These are phyloP conservation scores for Trametes sanguinea DNA, from an alignment of 768 basidiomycete species.

Conservation along the genomic window DNA sequence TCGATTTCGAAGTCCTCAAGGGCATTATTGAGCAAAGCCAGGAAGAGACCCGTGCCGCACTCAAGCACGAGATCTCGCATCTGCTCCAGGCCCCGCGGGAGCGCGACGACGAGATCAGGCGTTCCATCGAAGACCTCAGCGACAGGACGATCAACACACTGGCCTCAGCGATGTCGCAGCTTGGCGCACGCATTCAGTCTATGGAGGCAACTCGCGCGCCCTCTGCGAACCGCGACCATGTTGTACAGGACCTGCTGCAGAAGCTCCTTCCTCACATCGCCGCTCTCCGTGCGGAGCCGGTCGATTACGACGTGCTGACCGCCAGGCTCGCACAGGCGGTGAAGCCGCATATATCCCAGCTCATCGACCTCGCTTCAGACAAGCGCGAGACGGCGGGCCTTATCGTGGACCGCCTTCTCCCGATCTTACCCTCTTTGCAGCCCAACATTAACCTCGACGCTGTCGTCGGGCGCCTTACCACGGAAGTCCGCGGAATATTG, in stretches of 20 bases:
- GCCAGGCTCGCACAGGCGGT: slow-evolving; percentile 78
- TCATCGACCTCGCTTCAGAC: slow-evolving; percentile 87
- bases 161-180: slow-evolving; percentile 56
- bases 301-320: slow-evolving; percentile 81
- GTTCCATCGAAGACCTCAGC: slow-evolving; percentile 58
- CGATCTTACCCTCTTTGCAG: slow-evolving; percentile 54
- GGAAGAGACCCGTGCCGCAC: slow-evolving; percentile 52
- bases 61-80: slow-evolving; percentile 63
- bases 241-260: slow-evolving; percentile 61
- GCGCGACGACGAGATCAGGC: slow-evolving; percentile 23
- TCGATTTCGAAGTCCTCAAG: slow-evolving; percentile 77
- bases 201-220: slow-evolving; percentile 43
- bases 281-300: slow-evolving; percentile 60
- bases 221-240: slow-evolving; percentile 50
- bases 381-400: slow-evolving; percentile 85
- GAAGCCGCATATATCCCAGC: slow-evolving; percentile 85
- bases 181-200: slow-evolving; percentile 59
- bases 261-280: slow-evolving; percentile 63
- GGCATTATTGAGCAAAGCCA: slow-evolving; percentile 70
- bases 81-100: slow-evolving; percentile 42
- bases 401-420: slow-evolving; percentile 72
- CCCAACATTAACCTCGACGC: slow-evolving; percentile 51
- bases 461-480: slow-evolving; percentile 58
- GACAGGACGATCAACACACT: slow-evolving; percentile 60
- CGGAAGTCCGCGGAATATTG: slow-evolving; percentile 71